These are phyloP conservation scores for Fusarium buharicum DNA, from an alignment of 2,329 filamentous ascomycete species.

Conservation along the genomic window DNA sequence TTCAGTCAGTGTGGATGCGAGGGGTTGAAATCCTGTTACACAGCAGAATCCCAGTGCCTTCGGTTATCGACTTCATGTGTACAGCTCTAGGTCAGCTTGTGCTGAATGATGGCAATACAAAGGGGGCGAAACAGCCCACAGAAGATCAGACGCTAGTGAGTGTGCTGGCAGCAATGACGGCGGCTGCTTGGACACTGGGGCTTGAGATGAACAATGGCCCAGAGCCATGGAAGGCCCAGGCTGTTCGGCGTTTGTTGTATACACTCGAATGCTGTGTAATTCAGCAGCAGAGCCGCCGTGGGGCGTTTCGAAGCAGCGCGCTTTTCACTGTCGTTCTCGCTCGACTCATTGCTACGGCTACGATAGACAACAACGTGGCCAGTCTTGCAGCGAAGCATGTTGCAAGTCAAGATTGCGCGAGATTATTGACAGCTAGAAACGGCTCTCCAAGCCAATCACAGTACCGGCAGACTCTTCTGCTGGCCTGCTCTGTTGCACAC, in stretches of 20 bases:
- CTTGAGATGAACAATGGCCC: constrained; percentile 1
- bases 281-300: constrained; percentile 26
- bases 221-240: constrained; percentile 21
- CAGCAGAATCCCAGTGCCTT: constrained; percentile 33
- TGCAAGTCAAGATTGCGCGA: constrained; percentile 38
- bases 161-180: constrained; percentile 47
- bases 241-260: constrained; percentile 41
- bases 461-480: constrained; percentile 48
- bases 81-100: constrained; percentile 41
- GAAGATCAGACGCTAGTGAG: constrained; percentile 46
- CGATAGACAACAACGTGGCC: constrained; percentile 28
- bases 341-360: constrained; percentile 43
- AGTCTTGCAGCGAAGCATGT: constrained; percentile 28
- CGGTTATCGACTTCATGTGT: constrained; percentile 40
- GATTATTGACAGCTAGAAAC: constrained; percentile 30
- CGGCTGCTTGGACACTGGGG: constrained; percentile 40
- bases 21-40: constrained; percentile 43
- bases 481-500: constrained; percentile 60
- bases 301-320: constrained; percentile 22
- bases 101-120: constrained; percentile 10
- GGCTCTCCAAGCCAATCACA: constrained; percentile 27
- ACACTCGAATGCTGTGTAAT: constrained; percentile 42
- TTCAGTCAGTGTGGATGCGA: constrained; percentile 43
- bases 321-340: constrained; percentile 44
- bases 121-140: constrained; percentile 6